Conservation (phyloP, 305 asterid species). For the Coffea humblotiana region DNA sequence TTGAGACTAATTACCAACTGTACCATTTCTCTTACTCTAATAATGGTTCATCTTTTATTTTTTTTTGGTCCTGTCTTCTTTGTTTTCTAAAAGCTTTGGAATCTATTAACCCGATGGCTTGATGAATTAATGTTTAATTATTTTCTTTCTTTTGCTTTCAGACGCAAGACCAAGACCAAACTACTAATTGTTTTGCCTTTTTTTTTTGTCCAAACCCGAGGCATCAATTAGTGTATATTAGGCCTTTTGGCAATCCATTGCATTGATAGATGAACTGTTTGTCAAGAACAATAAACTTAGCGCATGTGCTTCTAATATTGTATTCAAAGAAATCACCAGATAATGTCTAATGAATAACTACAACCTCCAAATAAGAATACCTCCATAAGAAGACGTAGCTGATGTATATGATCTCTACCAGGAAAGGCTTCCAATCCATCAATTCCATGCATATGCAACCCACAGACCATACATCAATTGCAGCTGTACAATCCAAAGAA, state of each 20-base stretch:
- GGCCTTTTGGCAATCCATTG: not conserved
- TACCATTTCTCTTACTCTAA: too few relatives aligned
- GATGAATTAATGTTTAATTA: too few relatives aligned
- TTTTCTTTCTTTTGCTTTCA: too few relatives aligned
- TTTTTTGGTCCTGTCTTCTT: too few relatives aligned
- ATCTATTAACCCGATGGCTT: too few relatives aligned
- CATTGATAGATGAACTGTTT: not conserved
- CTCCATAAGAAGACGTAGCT: conserved; percentile 91
- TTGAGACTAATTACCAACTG: too few relatives aligned
- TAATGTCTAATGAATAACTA: not conserved
- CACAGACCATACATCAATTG: conserved; percentile 98
- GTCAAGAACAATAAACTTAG: not conserved
- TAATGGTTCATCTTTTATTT: too few relatives aligned
- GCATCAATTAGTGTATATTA: too few relatives aligned
- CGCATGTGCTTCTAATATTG: not conserved
- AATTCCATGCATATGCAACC: conserved; percentile 98
- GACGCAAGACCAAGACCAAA: too few relatives aligned
- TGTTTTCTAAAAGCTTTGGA: too few relatives aligned
- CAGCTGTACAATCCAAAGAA: conserved; percentile 87
- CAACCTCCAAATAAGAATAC: conserved; percentile 30
- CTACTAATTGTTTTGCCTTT: too few relatives aligned
- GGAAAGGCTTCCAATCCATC: conserved; percentile 97
- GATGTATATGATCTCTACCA: conserved; percentile 98
- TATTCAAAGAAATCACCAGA: not conserved
- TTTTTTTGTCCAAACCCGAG: too few relatives aligned